Percentiles rank a stretch among this genome's conserved stretches.
Conservation (phyloP, 805 yeast genomes). For the Saturnispora besseyi region DNA sequence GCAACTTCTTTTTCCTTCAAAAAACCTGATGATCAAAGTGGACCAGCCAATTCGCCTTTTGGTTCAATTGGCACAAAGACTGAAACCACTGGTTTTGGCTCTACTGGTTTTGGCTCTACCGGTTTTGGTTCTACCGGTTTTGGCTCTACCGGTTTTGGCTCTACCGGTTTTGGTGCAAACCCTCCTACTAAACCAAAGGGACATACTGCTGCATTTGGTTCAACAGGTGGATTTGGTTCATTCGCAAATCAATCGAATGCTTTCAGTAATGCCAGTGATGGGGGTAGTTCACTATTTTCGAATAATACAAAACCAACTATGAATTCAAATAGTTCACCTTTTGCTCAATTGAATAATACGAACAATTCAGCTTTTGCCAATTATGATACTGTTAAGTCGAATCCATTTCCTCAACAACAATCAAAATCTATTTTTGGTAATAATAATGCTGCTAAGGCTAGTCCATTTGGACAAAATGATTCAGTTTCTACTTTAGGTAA, state of each 20-base stretch:
- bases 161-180: not conserved
- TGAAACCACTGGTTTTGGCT: too few relatives aligned
- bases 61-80: not conserved
- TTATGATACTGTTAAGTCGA: not conserved
- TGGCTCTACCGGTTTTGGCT: slow-evolving; percentile 7
- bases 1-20: not conserved
- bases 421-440: not conserved
- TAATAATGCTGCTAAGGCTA: not conserved
- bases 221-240: slow-evolving; percentile 4
- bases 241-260: slow-evolving; percentile 1
- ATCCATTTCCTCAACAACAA: not conserved
- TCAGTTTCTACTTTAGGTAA: not conserved
- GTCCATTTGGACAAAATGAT: not conserved
- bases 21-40: not conserved
- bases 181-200: not conserved
- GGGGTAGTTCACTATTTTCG: not conserved
- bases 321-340: not conserved
- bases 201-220: not conserved
- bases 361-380: not conserved
- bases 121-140: slow-evolving; percentile 15
- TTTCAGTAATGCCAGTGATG: not conserved
- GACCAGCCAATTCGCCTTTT: not conserved
- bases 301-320: not conserved
- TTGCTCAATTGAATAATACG: not conserved
- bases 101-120: not conserved